Base-by-base conservation (phyloP, 495 filamentous ascomycete species). In the Trichoderma erinaceum region DNA sequence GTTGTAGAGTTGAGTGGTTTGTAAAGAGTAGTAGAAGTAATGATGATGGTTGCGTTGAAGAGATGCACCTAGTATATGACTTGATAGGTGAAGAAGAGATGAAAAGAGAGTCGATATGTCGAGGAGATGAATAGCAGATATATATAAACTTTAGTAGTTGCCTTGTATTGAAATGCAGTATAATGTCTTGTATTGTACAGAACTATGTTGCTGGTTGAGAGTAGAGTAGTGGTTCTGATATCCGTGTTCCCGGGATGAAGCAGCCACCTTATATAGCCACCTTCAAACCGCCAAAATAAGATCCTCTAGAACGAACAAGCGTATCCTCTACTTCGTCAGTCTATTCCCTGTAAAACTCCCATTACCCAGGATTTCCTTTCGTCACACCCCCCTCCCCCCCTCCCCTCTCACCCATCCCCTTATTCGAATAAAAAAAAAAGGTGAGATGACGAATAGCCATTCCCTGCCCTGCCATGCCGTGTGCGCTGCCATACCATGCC, bases 1-100 rank as follows among this genome's bases (percentile, higher is more conserved):
- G 41, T 72, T 69, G 68, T 43, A 70, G 69, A 66, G 69, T 41
- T 64, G 48, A 48, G 15, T 44, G 56, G 69, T 65, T 63, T 25
- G 4, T 63, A 13, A 12, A 68, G 41, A 63, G 6, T 64, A 25
- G 48, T 52, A n/a, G 50, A 6, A 56, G 50, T 56, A 56, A 25
- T 29, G 12, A 4, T 11, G 56, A 10, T 29, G 27, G 56, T 29
- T 23, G 16, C 12, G 56, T 25, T 65, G 63, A 27, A 38, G 15
- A 64, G 61, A 32, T 61, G 56, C 35, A 38, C 4, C 35, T 2
- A 38, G 0, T 38, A 38, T 38, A 6, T 7, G 35, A 38, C 35
- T 38, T 38, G 35, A 38, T 35, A 35, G 32, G 6, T 3, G 35
- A 4, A 4, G 29, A 29, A 38, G 35, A 38, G 35, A 38, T 38